Conservation (phyloP, 2,329 filamentous ascomycete genomes). For the Verruconis gallopava region DNA sequence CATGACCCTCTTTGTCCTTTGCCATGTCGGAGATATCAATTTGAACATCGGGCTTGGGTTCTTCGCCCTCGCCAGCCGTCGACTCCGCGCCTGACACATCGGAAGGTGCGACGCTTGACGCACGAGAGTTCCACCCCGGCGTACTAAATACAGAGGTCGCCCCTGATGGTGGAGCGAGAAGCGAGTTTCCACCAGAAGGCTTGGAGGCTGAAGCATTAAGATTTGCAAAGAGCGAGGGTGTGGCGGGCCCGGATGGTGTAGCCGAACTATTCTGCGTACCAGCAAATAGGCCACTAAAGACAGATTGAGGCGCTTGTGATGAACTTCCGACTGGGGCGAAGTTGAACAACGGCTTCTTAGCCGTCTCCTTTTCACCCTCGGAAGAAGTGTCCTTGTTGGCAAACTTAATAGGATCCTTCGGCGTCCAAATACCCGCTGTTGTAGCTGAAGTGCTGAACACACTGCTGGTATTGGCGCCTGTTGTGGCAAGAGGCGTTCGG, state of each 20-base stretch:
- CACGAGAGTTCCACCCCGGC: constrained; percentile 17
- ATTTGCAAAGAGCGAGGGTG: constrained; percentile 12
- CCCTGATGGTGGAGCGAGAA: background rate
- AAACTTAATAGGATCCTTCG: constrained; percentile 35
- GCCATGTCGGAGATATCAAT: constrained; percentile 59
- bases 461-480: constrained; percentile 12
- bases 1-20: constrained; percentile 53
- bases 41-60: constrained; percentile 24
- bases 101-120: constrained; percentile 14
- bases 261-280: constrained; percentile 15
- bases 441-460: constrained; percentile 18
- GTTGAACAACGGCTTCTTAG: constrained; percentile 15
- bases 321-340: constrained; percentile 8
- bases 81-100: constrained; percentile 18
- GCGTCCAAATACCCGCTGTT: constrained; percentile 35
- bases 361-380: constrained; percentile 14
- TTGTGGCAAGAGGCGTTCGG: constrained; percentile 4
- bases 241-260: constrained; percentile 7
- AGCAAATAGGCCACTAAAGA: constrained; percentile 17
- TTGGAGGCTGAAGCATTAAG: background rate
- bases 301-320: constrained; percentile 11
- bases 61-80: constrained; percentile 15
- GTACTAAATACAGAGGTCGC: constrained; percentile 11
- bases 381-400: constrained; percentile 18
- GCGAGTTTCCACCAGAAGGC: background rate